These are phyloP conservation scores for Cubamyces sp. DNA, from an alignment of 768 basidiomycete species.

Conservation along the genomic window DNA sequence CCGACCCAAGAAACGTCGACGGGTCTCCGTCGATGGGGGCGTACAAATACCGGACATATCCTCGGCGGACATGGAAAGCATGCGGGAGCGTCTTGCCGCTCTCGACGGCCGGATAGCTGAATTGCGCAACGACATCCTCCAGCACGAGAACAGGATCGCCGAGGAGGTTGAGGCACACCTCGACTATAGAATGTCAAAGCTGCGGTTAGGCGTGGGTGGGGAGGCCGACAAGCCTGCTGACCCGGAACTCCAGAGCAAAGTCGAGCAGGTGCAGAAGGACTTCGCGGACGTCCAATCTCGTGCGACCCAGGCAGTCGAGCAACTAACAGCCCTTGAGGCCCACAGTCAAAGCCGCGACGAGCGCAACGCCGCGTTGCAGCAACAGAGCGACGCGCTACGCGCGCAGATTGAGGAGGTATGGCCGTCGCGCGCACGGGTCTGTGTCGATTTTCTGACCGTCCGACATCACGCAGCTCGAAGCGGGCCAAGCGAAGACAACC, in stretches of 20 bases:
- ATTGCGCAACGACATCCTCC: slow-evolving; percentile 42
- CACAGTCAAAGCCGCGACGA: background rate
- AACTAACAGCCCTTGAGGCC: background rate
- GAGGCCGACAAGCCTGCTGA: slow-evolving; percentile 9
- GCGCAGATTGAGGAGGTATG: slow-evolving; percentile 27
- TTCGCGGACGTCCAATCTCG: background rate
- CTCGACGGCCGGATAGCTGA: slow-evolving; percentile 38
- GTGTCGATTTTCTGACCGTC: background rate
- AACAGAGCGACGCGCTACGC: background rate
- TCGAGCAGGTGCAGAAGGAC: background rate
- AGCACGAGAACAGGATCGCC: slow-evolving; percentile 37
- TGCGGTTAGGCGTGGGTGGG: background rate
- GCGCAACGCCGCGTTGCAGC: background rate
- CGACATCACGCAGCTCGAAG: slow-evolving; percentile 15
- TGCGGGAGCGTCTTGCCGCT: slow-evolving; percentile 35
- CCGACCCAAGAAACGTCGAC: slow-evolving; percentile 23
- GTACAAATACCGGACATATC: slow-evolving; percentile 11
- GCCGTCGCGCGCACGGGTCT: too few species aligned
- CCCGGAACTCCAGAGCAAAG: slow-evolving; percentile 10
- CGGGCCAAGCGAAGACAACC: slow-evolving; percentile 5
- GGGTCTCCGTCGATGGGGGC: slow-evolving; percentile 19
- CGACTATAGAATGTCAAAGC: slow-evolving; percentile 3
- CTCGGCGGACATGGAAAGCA: slow-evolving; percentile 30
- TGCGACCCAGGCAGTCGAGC: background rate
- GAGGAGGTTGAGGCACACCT: slow-evolving; percentile 35